Base-by-base conservation (phyloP, 2,329 filamentous ascomycete genomes). In the Cladosporium sp. region DNA sequence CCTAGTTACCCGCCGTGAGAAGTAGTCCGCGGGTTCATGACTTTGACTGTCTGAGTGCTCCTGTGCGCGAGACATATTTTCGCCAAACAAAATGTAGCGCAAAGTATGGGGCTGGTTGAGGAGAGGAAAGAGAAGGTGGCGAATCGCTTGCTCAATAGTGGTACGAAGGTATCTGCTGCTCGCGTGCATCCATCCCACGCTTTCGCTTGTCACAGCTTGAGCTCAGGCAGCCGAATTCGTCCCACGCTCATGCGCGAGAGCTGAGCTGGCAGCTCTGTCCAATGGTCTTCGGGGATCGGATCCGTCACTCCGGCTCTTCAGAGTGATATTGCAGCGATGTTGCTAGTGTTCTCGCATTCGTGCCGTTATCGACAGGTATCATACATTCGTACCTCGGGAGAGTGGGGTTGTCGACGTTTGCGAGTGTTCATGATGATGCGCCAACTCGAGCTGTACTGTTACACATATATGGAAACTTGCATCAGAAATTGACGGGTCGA, bases 151-250 rank as follows among this genome's bases (percentile, higher is more conserved):
- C 42, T 15, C 24, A 25, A 13, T 45, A n/a, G n/a, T n/a, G n/a
- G n/a, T n/a, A n/a, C n/a, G n/a, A n/a, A n/a, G 24, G 28, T 37
- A 50, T 37, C 17, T 36, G 19, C 24, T 35, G 25, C 45, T 48
- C 45, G 28, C 45, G 25, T 32, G 34, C 47, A 50, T 35, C 22
- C 47, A 50, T 50, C 47, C 47, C 47, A 50, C 47, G 47, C 47
- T 36, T n/a, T 36, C 42, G 42, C 42, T 45, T 45, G 24, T 45
- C 15, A 32, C 28, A 32, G 15, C 28, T 17, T 22, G 24, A 32
- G 25, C 45, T 32, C 47, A 50, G 47, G 47, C 47, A 50, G 47
- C 47, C 35, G 47, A 50, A 50, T 50, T 37, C 47, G 47, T 50
- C 47, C 47, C 47, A 50, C 47, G 47, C 34, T 50, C 47, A 50